These are phyloP conservation scores for Citrullus mucosospermus DNA, from an alignment of 306 rosid genomes.

Conservation along the genomic window DNA sequence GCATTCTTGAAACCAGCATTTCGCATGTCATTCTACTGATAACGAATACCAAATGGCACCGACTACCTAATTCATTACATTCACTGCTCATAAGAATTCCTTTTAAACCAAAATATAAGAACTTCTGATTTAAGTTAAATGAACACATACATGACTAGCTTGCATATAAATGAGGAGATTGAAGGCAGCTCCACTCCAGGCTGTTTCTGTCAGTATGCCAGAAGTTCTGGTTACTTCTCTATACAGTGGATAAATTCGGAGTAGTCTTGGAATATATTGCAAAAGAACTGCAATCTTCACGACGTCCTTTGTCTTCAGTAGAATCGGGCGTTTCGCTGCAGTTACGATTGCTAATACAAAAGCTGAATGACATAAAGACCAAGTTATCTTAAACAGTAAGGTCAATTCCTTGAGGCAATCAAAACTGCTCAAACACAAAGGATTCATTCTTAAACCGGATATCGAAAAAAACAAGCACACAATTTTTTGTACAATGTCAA, in stretches of 20 bases:
- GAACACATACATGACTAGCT: conserved; percentile 67
- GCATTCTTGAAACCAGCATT: conserved; percentile 42
- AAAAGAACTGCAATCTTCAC: conserved; percentile 30
- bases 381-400: not conserved
- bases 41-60: conserved; percentile 90
- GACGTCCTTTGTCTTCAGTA: conserved; percentile 27
- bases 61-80: conserved; percentile 32
- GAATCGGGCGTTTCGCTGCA: not conserved
- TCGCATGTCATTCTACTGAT: conserved; percentile 37
- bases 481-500: not conserved
- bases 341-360: conserved; percentile 27
- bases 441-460: not conserved
- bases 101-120: not conserved
- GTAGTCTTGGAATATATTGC: conserved; percentile 60
- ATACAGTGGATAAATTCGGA: conserved; percentile 45
- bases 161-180: conserved; percentile 80
- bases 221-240: conserved; percentile 60
- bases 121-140: not conserved
- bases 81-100: not conserved
- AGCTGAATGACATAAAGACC: conserved; percentile 23
- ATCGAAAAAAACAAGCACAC: not conserved
- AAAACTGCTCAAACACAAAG: not conserved
- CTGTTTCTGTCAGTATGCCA: conserved; percentile 78
- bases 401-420: not conserved
- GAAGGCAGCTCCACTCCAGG: conserved; percentile 82